Evolutionary conservation across 139 green algal genomes (phyloP).

Genomic region (Micromonas pusilla): DNA sequence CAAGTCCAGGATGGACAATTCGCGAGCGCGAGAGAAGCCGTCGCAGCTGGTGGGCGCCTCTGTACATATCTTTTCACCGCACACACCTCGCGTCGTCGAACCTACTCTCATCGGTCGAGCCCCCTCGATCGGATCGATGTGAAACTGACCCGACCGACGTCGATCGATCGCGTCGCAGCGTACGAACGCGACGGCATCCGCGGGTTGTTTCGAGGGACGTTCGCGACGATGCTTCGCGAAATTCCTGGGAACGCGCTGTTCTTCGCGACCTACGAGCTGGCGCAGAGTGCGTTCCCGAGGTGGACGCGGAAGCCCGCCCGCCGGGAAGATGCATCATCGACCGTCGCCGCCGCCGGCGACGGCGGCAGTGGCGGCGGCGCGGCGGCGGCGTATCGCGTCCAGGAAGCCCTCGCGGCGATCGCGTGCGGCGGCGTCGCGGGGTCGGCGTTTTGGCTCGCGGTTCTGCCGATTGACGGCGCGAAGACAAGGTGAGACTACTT

Average conservation of each 20-base stretch:
- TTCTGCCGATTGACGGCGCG: not conserved
- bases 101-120: too few species aligned
- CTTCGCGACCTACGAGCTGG: not conserved
- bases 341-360: too few species aligned
- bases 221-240: not conserved
- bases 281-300: not conserved
- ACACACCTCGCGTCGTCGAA: too few species aligned
- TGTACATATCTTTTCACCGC: too few species aligned
- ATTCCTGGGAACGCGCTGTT: constrained; percentile 2
- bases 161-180: too few species aligned
- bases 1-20: not conserved
- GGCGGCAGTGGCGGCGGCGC: too few species aligned
- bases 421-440: not conserved
- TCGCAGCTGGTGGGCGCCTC: too few species aligned
- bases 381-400: not conserved
- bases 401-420: not conserved
- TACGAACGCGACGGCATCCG: not conserved
- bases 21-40: not conserved
- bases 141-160: not conserved
- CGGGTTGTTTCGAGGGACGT: not conserved
- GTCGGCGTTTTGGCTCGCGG: not conserved
- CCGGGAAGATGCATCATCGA: too few species aligned
- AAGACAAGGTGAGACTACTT: not conserved
- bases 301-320: not conserved
- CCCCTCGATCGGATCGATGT: too few species aligned